phyloP scores from a whole-genome alignment of 179 eudicot species.

The Camellia oleifera region DNA sequence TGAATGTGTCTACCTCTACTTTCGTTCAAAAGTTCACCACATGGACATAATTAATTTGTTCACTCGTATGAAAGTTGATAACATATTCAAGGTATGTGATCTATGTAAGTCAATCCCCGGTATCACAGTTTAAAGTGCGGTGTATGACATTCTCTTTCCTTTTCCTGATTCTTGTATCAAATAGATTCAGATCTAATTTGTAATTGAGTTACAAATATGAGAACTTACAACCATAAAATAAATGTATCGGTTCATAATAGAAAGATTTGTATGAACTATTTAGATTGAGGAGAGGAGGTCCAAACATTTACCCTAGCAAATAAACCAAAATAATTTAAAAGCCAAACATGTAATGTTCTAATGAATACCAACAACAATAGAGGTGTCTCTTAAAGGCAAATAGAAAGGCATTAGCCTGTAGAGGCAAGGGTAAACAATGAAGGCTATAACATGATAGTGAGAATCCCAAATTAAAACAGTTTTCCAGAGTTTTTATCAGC shows the following conservation, averaged over 20 bases:
- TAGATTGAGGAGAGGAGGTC: background rate
- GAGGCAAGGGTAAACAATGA: background rate
- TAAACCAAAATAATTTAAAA: background rate
- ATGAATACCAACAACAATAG: no score
- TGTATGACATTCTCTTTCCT: background rate
- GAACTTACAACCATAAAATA: background rate
- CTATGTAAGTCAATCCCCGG: background rate
- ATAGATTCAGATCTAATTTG: background rate
- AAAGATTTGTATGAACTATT: background rate
- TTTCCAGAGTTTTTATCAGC: background rate
- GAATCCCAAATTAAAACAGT: background rate
- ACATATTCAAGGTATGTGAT: background rate
- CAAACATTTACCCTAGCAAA: no score
- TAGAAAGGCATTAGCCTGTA: background rate
- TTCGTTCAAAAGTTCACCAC: background rate
- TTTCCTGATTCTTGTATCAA: background rate
- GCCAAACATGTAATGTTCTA: background rate
- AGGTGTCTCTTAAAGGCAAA: background rate
- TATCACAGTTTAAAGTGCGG: background rate
- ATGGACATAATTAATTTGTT: background rate
- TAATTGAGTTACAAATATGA: background rate
- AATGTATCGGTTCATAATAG: background rate
- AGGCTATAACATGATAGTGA: no score
- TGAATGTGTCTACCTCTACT: background rate
- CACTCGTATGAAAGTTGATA: background rate